phyloP scores from a whole-genome alignment of 1,284 basidiomycete genomes.

The Pseudozyma thailandica region DNA sequence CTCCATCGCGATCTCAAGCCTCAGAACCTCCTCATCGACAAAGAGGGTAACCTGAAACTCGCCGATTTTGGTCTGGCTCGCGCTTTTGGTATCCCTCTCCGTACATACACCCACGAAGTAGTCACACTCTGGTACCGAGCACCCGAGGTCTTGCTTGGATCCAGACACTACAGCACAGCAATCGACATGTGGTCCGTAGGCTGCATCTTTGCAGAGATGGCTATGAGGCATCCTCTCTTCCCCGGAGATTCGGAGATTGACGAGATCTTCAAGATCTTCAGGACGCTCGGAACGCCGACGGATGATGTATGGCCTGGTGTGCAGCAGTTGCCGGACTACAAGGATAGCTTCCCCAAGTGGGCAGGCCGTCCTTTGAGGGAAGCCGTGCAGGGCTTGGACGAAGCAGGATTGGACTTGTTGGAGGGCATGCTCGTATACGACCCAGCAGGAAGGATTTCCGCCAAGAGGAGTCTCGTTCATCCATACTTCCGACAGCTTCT shows the following conservation, averaged over 20 bases:
- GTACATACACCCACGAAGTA: conserved; percentile 96
- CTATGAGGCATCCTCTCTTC: conserved; percentile 89
- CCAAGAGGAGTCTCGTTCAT: conserved; percentile 43
- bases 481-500: conserved; percentile 45
- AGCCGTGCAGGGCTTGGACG: conserved; percentile 60
- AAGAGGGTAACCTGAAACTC: conserved; percentile 71
- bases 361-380: conserved; percentile 74
- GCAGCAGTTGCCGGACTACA: conserved; percentile 90
- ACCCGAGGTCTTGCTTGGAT: conserved; percentile 94
- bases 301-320: conserved; percentile 94
- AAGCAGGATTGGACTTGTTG: conserved; percentile 60
- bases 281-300: conserved; percentile 82
- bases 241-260: conserved; percentile 99
- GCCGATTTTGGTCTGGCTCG: conserved; percentile 96
- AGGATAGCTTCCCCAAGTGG: conserved; percentile 97
- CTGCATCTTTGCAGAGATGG: conserved; percentile 89
- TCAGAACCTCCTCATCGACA: conserved; percentile 95
- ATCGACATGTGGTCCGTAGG: conserved; percentile 99
- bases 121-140: conserved; percentile 99
- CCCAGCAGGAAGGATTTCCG: conserved; percentile 83
- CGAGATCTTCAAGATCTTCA: conserved; percentile 98
- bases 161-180: conserved; percentile 91
- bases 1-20: conserved; percentile 97
- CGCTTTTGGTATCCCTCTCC: conserved; percentile 96
- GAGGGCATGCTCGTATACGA: conserved; percentile 89